A percentile compares a stretch with the other conserved stretches of the same genome.
Conservation (phyloP, 768 basidiomycete genomes). For the Omphalotus guepiniiformis region DNA sequence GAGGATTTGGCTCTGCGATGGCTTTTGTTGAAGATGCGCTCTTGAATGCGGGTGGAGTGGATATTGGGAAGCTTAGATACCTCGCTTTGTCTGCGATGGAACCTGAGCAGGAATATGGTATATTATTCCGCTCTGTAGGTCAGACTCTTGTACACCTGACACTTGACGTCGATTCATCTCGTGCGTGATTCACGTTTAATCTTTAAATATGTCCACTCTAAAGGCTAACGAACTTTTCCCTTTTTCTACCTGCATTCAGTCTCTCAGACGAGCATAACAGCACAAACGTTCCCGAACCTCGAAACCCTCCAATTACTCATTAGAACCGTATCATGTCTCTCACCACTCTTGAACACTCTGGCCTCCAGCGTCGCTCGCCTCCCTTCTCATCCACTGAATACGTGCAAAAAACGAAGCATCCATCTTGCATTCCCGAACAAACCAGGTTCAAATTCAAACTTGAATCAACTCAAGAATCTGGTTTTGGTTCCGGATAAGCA, state of each 20-base stretch:
- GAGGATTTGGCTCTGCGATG: neutral
- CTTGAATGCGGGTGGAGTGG: neutral
- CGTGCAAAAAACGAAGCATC: neutral
- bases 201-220: neutral
- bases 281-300: neutral
- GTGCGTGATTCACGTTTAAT: neutral
- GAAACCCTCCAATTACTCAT: neutral
- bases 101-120: neutral
- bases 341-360: neutral
- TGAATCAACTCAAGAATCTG: too few species aligned
- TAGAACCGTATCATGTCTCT: too few species aligned
- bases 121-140: neutral
- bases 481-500: neutral
- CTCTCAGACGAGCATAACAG: neutral
- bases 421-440: too few species aligned
- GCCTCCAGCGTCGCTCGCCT: neutral
- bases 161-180: neutral
- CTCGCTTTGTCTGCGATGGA: conserved; percentile 4
- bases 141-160: conserved; percentile 1
- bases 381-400: neutral
- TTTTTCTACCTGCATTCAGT: neutral
- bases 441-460: too few species aligned
- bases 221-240: too few species aligned
- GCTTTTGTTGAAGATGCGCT: conserved; percentile 1
- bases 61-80: neutral